These are phyloP conservation scores for Tetrapisispora nanseiensis DNA, from an alignment of 805 yeast genomes.

Conservation along the genomic window DNA sequence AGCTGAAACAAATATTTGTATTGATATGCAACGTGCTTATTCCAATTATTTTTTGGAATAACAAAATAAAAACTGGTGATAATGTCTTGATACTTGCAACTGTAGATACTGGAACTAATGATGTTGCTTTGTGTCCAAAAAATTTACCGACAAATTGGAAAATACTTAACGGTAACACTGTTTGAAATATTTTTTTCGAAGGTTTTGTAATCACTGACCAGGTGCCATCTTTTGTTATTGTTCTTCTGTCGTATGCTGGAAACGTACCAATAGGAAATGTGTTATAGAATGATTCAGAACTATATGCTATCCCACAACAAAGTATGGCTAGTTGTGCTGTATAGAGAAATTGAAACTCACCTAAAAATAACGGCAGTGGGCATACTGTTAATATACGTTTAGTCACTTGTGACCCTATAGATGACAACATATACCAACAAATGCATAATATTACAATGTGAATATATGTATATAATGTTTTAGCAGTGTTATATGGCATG, in stretches of 20 bases:
- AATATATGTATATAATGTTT: slow-evolving; percentile 4
- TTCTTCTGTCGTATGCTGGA: slow-evolving; percentile 29
- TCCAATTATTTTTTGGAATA: slow-evolving; percentile 39
- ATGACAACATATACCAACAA: slow-evolving; percentile 53
- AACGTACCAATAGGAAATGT: slow-evolving; percentile 48
- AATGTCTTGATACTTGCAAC: slow-evolving; percentile 63
- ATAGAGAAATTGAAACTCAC: slow-evolving; percentile 52
- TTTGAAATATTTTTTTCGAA: slow-evolving; percentile 34
- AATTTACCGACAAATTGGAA: slow-evolving; percentile 59
- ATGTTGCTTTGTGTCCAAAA: slow-evolving; percentile 54
- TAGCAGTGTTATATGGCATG: slow-evolving; percentile 2
- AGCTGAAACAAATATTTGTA: slow-evolving; percentile 14
- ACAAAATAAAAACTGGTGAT: slow-evolving; percentile 51
- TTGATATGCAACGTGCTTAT: slow-evolving; percentile 13
- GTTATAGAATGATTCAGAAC: slow-evolving; percentile 24
- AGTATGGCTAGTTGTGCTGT: slow-evolving; percentile 37
- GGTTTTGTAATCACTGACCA: slow-evolving; percentile 22
- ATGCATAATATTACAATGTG: slow-evolving; percentile 38
- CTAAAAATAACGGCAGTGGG: slow-evolving; percentile 52
- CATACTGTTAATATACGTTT: slow-evolving; percentile 45
- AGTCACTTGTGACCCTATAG: slow-evolving; percentile 56
- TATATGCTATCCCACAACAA: slow-evolving; percentile 31
- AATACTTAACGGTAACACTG: slow-evolving; percentile 53
- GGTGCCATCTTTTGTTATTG: slow-evolving; percentile 1
- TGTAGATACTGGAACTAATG: slow-evolving; percentile 56